Conservation (phyloP, 331 rosid species). For the Pyrus hybrid region DNA sequence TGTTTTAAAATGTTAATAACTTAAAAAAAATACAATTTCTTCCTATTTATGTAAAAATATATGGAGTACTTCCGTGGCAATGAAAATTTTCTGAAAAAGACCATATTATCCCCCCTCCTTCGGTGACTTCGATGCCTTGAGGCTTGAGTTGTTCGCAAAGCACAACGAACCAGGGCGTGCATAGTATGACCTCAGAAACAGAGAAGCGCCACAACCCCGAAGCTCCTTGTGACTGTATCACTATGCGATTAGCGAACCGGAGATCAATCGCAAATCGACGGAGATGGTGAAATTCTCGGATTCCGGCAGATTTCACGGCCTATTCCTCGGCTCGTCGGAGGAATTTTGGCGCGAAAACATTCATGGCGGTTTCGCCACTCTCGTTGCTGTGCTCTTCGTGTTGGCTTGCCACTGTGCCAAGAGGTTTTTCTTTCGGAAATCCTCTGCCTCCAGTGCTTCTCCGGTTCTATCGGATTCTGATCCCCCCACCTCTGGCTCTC, state of each 20-base stretch:
- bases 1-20: too few relatives aligned
- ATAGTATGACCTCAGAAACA: neutral
- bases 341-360: constrained; percentile 33
- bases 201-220: neutral
- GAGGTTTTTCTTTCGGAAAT: constrained; percentile 11
- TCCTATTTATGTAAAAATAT: accelerated
- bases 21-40: too few relatives aligned
- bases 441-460: constrained; percentile 2
- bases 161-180: neutral
- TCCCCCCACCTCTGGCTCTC: constrained; percentile 9
- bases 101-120: neutral
- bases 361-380: constrained; percentile 47
- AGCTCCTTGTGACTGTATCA: neutral
- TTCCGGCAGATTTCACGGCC: neutral
- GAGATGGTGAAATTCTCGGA: constrained; percentile 2
- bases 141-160: neutral
- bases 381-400: constrained; percentile 30
- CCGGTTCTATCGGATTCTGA: neutral
- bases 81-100: neutral
- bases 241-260: neutral
- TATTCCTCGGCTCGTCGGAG: constrained; percentile 13
- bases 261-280: neutral
- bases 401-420: constrained; percentile 30
- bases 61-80: too few relatives aligned
- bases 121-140: neutral